phyloP scores from a whole-genome alignment of 129 eudicot species.

The Saposhnikovia divaricata region DNA sequence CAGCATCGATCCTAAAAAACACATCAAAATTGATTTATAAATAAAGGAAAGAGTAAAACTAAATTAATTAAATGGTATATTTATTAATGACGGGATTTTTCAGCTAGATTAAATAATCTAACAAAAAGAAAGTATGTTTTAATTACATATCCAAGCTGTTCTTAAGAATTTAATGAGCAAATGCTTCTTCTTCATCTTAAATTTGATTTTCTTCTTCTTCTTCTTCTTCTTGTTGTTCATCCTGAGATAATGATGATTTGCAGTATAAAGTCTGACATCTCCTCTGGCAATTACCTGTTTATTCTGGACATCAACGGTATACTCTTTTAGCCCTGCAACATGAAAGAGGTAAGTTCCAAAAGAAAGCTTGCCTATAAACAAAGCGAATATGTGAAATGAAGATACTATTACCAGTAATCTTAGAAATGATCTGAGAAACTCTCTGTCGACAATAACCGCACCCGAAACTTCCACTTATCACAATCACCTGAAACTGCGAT shows the following conservation, averaged over 20 bases:
- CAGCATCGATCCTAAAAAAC: no score
- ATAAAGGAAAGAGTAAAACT: no score
- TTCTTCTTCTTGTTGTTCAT: not conserved
- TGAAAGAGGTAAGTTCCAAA: no score
- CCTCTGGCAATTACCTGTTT: constrained; percentile 32
- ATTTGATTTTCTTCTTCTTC: constrained; percentile 1
- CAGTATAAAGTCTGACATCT: constrained; percentile 15
- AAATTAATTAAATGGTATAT: no score
- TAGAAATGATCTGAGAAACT: constrained; percentile 24
- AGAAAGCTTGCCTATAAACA: no score
- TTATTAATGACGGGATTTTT: not conserved
- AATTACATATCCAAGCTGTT: not conserved
- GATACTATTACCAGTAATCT: constrained; percentile 25
- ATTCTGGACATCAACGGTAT: constrained; percentile 37
- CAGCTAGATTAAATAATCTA: not conserved
- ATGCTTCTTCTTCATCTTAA: not conserved
- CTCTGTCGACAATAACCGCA: constrained; percentile 42
- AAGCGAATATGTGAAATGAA: not conserved
- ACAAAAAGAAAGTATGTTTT: not conserved
- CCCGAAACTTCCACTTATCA: constrained; percentile 31
- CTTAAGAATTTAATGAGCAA: not conserved
- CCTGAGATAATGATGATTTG: not conserved
- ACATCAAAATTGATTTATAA: no score
- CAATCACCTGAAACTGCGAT: constrained; percentile 45
- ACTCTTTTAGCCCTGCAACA: constrained; percentile 38